Conservation (phyloP, 2,329 filamentous ascomycete species). For the Amesomyces nigricolor region DNA sequence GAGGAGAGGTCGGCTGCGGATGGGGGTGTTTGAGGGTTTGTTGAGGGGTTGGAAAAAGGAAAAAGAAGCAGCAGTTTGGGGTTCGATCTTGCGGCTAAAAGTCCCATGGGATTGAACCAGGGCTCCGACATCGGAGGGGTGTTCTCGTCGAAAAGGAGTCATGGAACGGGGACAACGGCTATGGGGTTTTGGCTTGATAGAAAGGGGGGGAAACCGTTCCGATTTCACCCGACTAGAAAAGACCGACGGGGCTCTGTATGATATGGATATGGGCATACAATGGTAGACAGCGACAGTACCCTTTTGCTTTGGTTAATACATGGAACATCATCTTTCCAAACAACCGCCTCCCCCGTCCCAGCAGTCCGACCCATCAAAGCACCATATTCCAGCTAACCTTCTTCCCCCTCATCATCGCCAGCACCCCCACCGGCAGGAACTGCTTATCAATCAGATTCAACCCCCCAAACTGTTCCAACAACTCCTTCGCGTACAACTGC, state of each 20-base stretch:
- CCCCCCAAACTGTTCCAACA: conserved; percentile 33
- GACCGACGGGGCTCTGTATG: neutral
- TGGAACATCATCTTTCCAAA: neutral
- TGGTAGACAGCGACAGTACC: conserved; percentile 8
- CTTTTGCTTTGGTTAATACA: conserved; percentile 3
- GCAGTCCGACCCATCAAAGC: conserved; percentile 22
- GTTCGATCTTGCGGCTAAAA: no score
- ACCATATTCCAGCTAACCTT: conserved; percentile 39
- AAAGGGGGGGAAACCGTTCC: neutral
- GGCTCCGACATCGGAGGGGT: neutral
- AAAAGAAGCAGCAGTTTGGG: neutral
- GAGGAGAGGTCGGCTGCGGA: conserved; percentile 13
- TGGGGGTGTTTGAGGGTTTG: conserved; percentile 5
- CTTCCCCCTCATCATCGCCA: conserved; percentile 37
- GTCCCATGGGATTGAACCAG: no score
- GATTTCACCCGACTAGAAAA: neutral
- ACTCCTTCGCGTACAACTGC: conserved; percentile 29
- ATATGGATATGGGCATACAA: conserved; percentile 3
- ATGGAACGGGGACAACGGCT: neutral
- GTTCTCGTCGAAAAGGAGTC: neutral
- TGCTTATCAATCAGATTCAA: conserved; percentile 35
- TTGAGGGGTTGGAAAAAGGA: neutral
- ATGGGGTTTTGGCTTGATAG: neutral
- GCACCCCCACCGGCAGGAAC: conserved; percentile 35
- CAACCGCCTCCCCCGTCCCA: neutral